Evolutionary conservation across 805 yeast genomes (phyloP), one percentile per base, ranked within the genome.

Genomic region (Lachancea sp.): DNA sequence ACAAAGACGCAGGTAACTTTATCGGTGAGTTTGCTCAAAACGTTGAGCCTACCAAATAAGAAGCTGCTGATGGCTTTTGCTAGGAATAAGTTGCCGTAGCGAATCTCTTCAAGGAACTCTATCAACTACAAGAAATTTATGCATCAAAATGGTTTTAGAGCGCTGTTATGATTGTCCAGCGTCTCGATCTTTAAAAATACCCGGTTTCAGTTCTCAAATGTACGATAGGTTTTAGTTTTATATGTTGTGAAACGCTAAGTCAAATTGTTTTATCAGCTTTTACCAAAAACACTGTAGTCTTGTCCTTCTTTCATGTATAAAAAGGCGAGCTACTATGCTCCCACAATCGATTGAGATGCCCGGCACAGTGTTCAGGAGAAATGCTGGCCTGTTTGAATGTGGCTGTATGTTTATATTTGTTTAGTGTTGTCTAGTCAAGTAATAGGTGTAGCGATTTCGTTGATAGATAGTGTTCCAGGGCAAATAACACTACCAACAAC

Each of bases 1-100:
- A 89, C 64, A 68, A 72, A 57, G 80, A 87, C 16, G 77, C 83
- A 32, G 96, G 96, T 56, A 88, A 88, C 67, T 59, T 73, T 43
- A 65, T 72, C 41, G 81, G 85, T 45, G 58, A 69, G 57, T 84
- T 78, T 65, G 50, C 61, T 15, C 56, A 49, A 9, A 65, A 68
- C 42, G 73, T 64, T 36, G 38, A 43, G 36, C 50, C 51, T 15
- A 35, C 50, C 44, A 42, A 41, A 8, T 41, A 29, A 42, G 17
- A 16, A 3, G 37, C 12, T 22, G 37, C 10, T 22, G 25, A 22
- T 22, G n/a, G 25, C 25, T 8, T 22, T 22, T 4, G 25, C 25
- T 22, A 22, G 25, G 25, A 22, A 22, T 22, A 4, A 4, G 25
- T 22, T 8, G 25, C 25, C 25, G 8, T 22, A 22, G 25, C 25